These are phyloP conservation scores for Kwoniella shivajii DNA, from an alignment of 1,284 basidiomycete genomes.

Conservation along the genomic window DNA sequence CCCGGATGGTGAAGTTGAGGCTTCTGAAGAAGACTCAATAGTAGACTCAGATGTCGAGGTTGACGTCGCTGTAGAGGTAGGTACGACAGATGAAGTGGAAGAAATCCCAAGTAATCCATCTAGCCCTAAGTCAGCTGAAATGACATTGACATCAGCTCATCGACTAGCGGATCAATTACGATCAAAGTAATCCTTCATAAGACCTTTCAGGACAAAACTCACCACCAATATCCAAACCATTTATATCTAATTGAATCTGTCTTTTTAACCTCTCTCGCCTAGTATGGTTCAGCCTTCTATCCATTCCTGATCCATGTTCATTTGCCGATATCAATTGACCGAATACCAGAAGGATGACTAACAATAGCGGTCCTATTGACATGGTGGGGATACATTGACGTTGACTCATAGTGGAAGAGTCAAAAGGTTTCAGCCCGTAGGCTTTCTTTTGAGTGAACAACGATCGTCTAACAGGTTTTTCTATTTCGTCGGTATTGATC, in stretches of 20 bases:
- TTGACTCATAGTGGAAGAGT: too few relatives aligned
- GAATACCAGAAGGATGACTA: constrained; percentile 6
- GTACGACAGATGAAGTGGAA: neutral
- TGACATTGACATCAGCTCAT: neutral
- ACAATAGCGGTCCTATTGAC: constrained; percentile 2
- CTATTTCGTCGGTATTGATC: neutral
- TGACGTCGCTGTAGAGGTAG: neutral
- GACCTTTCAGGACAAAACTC: neutral
- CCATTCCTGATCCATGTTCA: constrained; percentile 15
- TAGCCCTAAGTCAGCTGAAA: neutral
- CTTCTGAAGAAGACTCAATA: neutral
- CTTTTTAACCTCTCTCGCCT: constrained; percentile 3
- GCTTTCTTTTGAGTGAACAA: neutral
- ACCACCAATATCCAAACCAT: constrained; percentile 6
- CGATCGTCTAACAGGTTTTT: neutral
- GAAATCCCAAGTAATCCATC: neutral
- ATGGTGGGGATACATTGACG: neutral
- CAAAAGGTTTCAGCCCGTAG: constrained; percentile 7
- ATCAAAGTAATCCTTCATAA: neutral
- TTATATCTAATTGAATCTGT: constrained; percentile 1
- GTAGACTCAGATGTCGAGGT: neutral
- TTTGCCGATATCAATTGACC: constrained; percentile 5
- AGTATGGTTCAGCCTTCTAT: constrained; percentile 16
- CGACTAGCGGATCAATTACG: neutral
- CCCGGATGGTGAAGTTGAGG: too few relatives aligned